Base-by-base conservation (phyloP, 306 rosid genomes). In the Gastrolobium villosum region DNA sequence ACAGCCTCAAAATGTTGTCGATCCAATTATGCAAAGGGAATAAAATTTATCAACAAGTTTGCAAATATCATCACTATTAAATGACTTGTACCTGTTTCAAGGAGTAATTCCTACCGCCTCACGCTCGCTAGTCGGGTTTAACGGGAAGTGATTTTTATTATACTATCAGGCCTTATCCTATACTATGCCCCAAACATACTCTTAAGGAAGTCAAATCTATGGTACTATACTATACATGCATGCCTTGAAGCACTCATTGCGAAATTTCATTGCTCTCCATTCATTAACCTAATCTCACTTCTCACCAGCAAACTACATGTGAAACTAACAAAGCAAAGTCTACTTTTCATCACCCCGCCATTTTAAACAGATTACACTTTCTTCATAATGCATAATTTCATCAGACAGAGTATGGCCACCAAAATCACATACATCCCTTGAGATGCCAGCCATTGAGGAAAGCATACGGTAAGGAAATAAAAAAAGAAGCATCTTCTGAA, bases 241-340 rank as follows among this genome's bases (percentile, higher is more conserved):
- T 55, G 8, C 1, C n/a, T 37, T 13, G 41, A 30, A 13, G 68
- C 56, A 50, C 9, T 36, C 14, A 41, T 41, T 55, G 30, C 26
- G 1, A 41, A 57, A 73, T 31, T 73, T 26, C 15, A 56, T n/a
- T 7, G 36, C 59, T 74, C 68, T 37, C 39, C 2, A 5, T 43
- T 69, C 43, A 28, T 73, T 57, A n/a, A 34, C 44, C 57, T 73
- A 43, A 13, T n/a, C 54, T 37, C 65, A 52, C 15, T 10, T 39
- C 57, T 73, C 6, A 56, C 26, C 55, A 41, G 10, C 46, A 74
- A 34, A 14, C 36, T 66, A 74, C 59, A 44, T 48, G 30, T 73
- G 36, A 73, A 73, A 57, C 68, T 43, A n/a, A 9, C 37, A 70
- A 3, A 56, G 30, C 26, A 41, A 13, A 13, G 68, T 57, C 15